Evolutionary conservation across 2,329 filamentous ascomycete species (phyloP).

Genomic region (Ilyonectria mors-panacis): DNA sequence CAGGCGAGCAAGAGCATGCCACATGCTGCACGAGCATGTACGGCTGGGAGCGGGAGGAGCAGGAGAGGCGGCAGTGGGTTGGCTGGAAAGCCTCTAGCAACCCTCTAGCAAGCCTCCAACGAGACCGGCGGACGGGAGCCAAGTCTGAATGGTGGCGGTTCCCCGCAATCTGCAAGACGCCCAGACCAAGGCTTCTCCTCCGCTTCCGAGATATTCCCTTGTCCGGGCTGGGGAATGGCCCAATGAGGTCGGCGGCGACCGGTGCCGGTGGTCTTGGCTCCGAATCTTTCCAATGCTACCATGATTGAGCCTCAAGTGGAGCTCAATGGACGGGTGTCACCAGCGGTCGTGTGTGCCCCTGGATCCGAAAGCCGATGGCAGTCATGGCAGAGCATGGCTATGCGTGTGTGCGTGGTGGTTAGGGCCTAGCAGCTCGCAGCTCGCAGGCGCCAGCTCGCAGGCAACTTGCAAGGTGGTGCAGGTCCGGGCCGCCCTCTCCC

Average conservation of each 20-base stretch:
- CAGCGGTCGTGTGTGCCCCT: slow-evolving; percentile 11
- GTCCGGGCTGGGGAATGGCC: slow-evolving; percentile 34
- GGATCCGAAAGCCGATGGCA: slow-evolving; percentile 18
- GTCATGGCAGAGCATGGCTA: slow-evolving; percentile 7
- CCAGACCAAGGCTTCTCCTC: slow-evolving; percentile 26
- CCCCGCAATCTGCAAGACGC: slow-evolving; percentile 43
- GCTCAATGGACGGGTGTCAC: slow-evolving; percentile 26
- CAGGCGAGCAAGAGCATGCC: slow-evolving; percentile 7
- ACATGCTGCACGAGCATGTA: slow-evolving; percentile 6
- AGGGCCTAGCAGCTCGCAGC: slow-evolving; percentile 10
- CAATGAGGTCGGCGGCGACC: slow-evolving; percentile 35
- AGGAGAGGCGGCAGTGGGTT: neutral
- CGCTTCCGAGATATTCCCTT: slow-evolving; percentile 47
- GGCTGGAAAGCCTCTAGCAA: slow-evolving; percentile 17
- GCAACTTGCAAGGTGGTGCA: slow-evolving; percentile 2
- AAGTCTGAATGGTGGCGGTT: slow-evolving; percentile 34
- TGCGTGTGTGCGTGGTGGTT: neutral
- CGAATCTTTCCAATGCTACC: slow-evolving; percentile 34
- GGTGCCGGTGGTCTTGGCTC: slow-evolving; percentile 28
- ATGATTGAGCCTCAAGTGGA: slow-evolving; percentile 47
- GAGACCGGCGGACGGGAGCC: slow-evolving; percentile 27
- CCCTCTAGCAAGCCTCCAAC: slow-evolving; percentile 3
- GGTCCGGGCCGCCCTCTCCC: slow-evolving; percentile 19
- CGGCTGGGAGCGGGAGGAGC: slow-evolving; percentile 13
- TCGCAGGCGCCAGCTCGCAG: neutral